Percentiles rank a stretch among this genome's conserved stretches.
These are phyloP conservation scores for Penicillium sp. DNA, from an alignment of 2,329 filamentous ascomycete species.

Conservation along the genomic window DNA sequence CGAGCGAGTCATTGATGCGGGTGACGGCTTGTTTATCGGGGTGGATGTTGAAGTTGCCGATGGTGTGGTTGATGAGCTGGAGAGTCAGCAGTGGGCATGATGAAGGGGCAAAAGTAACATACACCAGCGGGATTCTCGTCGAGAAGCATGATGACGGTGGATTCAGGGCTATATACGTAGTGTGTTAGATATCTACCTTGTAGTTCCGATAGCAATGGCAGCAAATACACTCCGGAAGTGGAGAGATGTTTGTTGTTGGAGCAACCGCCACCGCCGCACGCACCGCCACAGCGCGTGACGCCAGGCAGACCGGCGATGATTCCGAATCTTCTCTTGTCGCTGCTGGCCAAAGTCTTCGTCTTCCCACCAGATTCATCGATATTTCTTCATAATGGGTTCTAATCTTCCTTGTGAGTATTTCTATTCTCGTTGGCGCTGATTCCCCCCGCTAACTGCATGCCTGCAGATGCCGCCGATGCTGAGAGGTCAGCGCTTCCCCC, in stretches of 20 bases:
- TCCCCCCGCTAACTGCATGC: background rate
- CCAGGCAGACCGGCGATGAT: too few species aligned
- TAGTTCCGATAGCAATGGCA: too few species aligned
- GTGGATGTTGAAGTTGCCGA: constrained; percentile 87
- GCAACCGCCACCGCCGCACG: constrained; percentile 37
- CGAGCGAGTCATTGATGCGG: constrained; percentile 74
- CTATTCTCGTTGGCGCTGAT: too few species aligned
- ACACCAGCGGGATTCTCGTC: constrained; percentile 85
- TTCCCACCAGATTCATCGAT: too few species aligned
- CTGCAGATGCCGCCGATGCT: constrained; percentile 85
- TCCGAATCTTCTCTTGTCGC: background rate
- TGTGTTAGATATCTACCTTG: too few species aligned
- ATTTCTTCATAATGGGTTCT: too few species aligned
- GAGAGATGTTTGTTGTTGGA: constrained; percentile 28
- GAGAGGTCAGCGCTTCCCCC: constrained; percentile 73
- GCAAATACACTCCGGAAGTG: too few species aligned
- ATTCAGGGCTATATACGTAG: too few species aligned
- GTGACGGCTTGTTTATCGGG: constrained; percentile 77
- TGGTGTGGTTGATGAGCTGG: constrained; percentile 82
- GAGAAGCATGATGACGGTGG: constrained; percentile 64
- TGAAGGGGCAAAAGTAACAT: too few species aligned
- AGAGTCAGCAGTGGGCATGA: background rate
- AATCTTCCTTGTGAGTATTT: too few species aligned
- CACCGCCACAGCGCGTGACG: too few species aligned
- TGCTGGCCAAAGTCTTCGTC: too few species aligned